Evolutionary conservation across 2,329 filamentous ascomycete species (phyloP).

Genomic region (Venturia oleaginea): DNA sequence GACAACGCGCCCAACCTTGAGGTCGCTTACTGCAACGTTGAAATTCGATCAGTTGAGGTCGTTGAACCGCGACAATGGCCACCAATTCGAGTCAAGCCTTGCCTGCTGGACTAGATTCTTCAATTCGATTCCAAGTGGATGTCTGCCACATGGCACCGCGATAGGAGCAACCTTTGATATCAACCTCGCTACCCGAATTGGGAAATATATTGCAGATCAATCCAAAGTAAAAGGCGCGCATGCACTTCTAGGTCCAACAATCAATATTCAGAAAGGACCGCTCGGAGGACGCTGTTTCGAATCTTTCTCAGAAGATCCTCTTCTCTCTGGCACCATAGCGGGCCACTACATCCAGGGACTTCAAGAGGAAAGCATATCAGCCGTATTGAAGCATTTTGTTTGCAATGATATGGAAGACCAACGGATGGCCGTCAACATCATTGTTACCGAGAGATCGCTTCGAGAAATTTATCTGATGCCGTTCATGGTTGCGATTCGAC

Average conservation of each 20-base stretch:
- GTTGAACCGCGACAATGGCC: too few relatives aligned
- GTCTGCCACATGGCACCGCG: slow-evolving; percentile 50
- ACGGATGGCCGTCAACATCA: slow-evolving; percentile 33
- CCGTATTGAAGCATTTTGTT: slow-evolving; percentile 28
- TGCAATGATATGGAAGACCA: slow-evolving; percentile 40
- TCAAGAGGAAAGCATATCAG: slow-evolving; percentile 1
- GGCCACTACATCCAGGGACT: slow-evolving; percentile 4
- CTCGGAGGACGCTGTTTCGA: slow-evolving; percentile 23
- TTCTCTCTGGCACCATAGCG: slow-evolving; percentile 20
- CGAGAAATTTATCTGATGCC: slow-evolving; percentile 12
- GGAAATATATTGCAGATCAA: slow-evolving; percentile 44
- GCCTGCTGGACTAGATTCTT: slow-evolving; percentile 39
- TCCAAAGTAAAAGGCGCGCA: slow-evolving; percentile 49
- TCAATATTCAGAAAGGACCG: slow-evolving; percentile 53
- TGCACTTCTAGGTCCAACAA: slow-evolving; percentile 51
- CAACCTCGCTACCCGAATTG: slow-evolving; percentile 43
- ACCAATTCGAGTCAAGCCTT: too few relatives aligned
- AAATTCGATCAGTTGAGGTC: too few relatives aligned
- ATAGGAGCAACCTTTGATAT: slow-evolving; percentile 51
- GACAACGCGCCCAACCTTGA: neutral
- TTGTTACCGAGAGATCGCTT: slow-evolving; percentile 25
- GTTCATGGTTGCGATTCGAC: slow-evolving; percentile 9
- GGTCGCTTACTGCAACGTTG: too few relatives aligned
- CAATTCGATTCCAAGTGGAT: slow-evolving; percentile 53
- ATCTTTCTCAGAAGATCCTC: slow-evolving; percentile 22